Conservation (phyloP, 2,329 filamentous ascomycete species). For the Beauveria medogensis region DNA sequence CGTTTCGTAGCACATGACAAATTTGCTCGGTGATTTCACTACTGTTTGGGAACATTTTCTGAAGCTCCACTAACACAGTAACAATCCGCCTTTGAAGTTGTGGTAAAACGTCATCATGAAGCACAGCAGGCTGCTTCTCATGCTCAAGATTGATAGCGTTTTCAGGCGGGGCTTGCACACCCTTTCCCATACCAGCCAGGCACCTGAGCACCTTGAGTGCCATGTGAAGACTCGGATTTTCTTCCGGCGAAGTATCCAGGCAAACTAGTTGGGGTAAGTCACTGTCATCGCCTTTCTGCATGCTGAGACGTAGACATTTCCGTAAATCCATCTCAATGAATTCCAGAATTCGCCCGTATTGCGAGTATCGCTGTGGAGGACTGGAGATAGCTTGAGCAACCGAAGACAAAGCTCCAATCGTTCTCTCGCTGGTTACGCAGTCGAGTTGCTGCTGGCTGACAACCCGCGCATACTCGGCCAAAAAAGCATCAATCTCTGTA, state of each 20-base stretch:
- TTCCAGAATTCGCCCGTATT: slow-evolving; percentile 49
- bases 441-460: slow-evolving; percentile 48
- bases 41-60: slow-evolving; percentile 45
- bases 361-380: slow-evolving; percentile 43
- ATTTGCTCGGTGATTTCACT: slow-evolving; percentile 64
- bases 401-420: slow-evolving; percentile 65
- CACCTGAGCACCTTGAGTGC: slow-evolving; percentile 54
- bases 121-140: slow-evolving; percentile 21
- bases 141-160: slow-evolving; percentile 59
- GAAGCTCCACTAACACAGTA: slow-evolving; percentile 37
- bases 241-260: slow-evolving; percentile 25
- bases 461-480: slow-evolving; percentile 63
- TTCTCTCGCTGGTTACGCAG: slow-evolving; percentile 61
- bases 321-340: slow-evolving; percentile 52
- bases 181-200: slow-evolving; percentile 61
- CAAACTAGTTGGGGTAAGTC: neutral
- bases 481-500: slow-evolving; percentile 57
- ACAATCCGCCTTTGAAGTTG: slow-evolving; percentile 40
- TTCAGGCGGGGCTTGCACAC: slow-evolving; percentile 61
- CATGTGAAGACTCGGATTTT: slow-evolving; percentile 40
- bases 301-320: slow-evolving; percentile 13
- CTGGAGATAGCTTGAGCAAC: slow-evolving; percentile 65
- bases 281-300: neutral
- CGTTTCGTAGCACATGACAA: slow-evolving; percentile 63
- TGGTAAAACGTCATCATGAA: slow-evolving; percentile 16